A percentile compares a stretch with the other conserved stretches of the same genome.
These are phyloP conservation scores for Solanum chmielewskii DNA, from an alignment of 257 asterid genomes.

Conservation along the genomic window DNA sequence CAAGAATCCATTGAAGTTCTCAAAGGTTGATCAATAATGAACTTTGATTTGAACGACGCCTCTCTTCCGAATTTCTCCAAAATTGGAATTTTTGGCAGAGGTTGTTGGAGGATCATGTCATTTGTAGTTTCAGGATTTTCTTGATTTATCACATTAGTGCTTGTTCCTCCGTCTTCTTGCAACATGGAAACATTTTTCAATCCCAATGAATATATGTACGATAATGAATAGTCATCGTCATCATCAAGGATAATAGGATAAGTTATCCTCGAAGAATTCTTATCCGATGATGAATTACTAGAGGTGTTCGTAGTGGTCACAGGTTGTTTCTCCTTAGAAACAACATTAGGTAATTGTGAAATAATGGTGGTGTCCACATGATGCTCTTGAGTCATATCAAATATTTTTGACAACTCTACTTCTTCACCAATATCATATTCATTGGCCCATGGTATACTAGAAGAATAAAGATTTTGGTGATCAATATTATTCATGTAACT, in stretches of 20 bases:
- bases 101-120: too few species aligned
- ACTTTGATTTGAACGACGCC: neutral
- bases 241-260: neutral
- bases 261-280: neutral
- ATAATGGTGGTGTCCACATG: too few species aligned
- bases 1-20: neutral
- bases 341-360: neutral
- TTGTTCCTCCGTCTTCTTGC: neutral
- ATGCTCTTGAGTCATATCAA: neutral
- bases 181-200: too few species aligned
- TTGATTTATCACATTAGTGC: neutral
- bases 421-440: neutral
- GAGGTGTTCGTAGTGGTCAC: neutral
- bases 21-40: neutral
- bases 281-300: neutral
- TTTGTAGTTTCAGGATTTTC: neutral
- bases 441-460: neutral
- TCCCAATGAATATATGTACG: neutral
- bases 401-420: too few species aligned
- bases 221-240: neutral
- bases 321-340: neutral
- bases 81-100: too few species aligned
- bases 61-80: neutral
- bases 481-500: too few species aligned
- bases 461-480: too few species aligned